A percentile compares a stretch with the other conserved stretches of the same genome.
phyloP scores from a whole-genome alignment of 2,329 filamentous ascomycete species.

The Zasmidium angulare region DNA sequence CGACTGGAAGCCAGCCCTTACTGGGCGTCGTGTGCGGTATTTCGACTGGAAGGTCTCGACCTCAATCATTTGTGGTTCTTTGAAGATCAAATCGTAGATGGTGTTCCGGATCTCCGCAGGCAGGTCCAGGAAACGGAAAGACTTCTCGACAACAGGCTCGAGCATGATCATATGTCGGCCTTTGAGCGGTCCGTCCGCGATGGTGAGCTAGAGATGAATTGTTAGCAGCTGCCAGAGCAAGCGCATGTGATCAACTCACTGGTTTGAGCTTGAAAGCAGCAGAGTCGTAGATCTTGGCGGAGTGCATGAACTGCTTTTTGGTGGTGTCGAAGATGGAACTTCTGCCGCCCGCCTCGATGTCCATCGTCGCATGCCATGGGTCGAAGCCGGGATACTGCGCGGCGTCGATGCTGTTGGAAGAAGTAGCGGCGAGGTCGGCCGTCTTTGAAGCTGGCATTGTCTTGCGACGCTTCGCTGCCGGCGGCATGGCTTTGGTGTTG shows the following conservation, averaged over 20 bases:
- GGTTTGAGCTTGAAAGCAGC: conserved; percentile 12
- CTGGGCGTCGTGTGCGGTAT: background rate
- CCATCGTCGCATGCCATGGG: background rate
- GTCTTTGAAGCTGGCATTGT: background rate
- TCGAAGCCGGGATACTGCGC: background rate
- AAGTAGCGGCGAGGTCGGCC: background rate
- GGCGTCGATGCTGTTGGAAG: background rate
- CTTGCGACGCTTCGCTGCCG: conserved; percentile 4
- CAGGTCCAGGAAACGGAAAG: conserved; percentile 16
- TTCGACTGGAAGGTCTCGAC: background rate
- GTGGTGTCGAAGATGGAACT: conserved; percentile 5
- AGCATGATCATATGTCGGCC: conserved; percentile 18
- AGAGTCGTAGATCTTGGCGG: conserved; percentile 4
- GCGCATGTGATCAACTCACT: background rate
- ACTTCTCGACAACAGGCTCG: conserved; percentile 16
- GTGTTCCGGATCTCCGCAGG: conserved; percentile 24
- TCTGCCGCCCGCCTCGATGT: background rate
- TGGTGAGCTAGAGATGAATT: conserved; percentile 5
- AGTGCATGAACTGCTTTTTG: background rate
- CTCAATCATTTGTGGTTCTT: background rate
- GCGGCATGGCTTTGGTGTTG: conserved; percentile 1
- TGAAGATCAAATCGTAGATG: conserved; percentile 18
- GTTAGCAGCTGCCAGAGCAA: background rate
- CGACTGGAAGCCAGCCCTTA: background rate
- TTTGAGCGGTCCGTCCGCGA: conserved; percentile 13